Evolutionary conservation across 2,329 filamentous ascomycete genomes (phyloP).

Genomic region (Elsinoe australis): DNA sequence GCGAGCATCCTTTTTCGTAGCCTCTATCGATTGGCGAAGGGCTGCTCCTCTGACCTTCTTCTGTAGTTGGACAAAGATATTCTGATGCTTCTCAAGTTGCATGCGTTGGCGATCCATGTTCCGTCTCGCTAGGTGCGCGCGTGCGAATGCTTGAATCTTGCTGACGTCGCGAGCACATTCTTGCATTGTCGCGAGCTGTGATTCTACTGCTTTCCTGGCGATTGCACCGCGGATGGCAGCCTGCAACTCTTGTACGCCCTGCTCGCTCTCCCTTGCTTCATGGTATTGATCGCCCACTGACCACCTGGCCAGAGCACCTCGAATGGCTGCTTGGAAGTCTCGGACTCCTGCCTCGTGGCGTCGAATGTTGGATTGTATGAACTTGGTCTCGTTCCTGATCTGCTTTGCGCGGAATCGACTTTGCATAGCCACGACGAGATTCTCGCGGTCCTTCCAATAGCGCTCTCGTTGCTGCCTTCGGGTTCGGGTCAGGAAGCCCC

Average conservation of each 20-base stretch:
- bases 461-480: conserved; percentile 55
- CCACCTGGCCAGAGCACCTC: conserved; percentile 47
- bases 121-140: conserved; percentile 52
- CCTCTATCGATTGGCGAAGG: conserved; percentile 7
- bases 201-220: conserved; percentile 35
- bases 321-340: conserved; percentile 37
- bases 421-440: conserved; percentile 66
- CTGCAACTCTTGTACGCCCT: conserved; percentile 33
- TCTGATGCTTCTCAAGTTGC: conserved; percentile 42
- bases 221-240: conserved; percentile 43
- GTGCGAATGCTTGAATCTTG: conserved; percentile 47
- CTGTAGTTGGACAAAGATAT: conserved; percentile 31
- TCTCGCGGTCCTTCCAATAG: conserved; percentile 62
- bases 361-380: conserved; percentile 42
- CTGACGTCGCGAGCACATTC: conserved; percentile 55
- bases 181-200: conserved; percentile 54
- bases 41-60: conserved; percentile 17
- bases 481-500: conserved; percentile 67
- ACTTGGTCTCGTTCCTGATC: conserved; percentile 39
- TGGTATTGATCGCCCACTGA: conserved; percentile 46
- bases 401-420: conserved; percentile 66
- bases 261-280: conserved; percentile 32
- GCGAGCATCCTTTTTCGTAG: conserved; percentile 15
- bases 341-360: conserved; percentile 40
- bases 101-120: conserved; percentile 43